Evolutionary conservation across 345 rosid genomes (phyloP).

Genomic region (Abelmoschus esculentus): DNA sequence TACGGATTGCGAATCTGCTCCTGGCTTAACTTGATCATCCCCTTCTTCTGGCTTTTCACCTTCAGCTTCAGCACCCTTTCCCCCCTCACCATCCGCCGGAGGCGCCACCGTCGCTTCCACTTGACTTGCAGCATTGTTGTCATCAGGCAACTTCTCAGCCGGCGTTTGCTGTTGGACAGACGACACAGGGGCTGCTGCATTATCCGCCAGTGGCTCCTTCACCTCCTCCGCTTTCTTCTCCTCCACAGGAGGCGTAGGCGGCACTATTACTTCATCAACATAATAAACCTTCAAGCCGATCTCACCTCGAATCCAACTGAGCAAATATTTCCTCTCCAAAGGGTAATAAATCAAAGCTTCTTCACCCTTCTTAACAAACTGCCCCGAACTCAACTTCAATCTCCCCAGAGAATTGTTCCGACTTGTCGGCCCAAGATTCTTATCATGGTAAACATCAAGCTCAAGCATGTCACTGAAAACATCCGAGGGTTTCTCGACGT

Average conservation of each 20-base stretch:
- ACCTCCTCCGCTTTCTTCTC: conserved; percentile 23
- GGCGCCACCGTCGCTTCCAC: neutral
- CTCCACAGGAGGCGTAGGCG: conserved; percentile 12
- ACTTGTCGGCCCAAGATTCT: conserved; percentile 55
- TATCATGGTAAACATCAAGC: conserved; percentile 66
- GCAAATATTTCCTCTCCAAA: conserved; percentile 49
- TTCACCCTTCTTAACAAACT: conserved; percentile 78
- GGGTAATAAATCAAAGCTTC: conserved; percentile 75
- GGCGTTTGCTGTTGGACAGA: conserved; percentile 3
- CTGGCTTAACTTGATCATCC: conserved; percentile 10
- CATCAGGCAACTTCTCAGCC: conserved; percentile 3
- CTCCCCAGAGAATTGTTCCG: conserved; percentile 66
- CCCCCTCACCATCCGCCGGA: neutral
- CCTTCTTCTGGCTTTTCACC: conserved; percentile 25
- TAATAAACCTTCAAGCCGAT: conserved; percentile 71
- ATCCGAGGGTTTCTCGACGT: conserved; percentile 45
- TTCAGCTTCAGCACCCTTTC: conserved; percentile 13
- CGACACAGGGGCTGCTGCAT: conserved; percentile 10
- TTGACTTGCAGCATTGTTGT: neutral
- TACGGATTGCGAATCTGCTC: neutral
- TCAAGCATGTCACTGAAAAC: conserved; percentile 62
- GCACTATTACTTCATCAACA: conserved; percentile 32
- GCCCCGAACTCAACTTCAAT: conserved; percentile 47
- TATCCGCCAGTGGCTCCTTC: conserved; percentile 10
- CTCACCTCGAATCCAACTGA: conserved; percentile 64